Conservation (phyloP, 768 basidiomycete species). For the Russula sp. region DNA sequence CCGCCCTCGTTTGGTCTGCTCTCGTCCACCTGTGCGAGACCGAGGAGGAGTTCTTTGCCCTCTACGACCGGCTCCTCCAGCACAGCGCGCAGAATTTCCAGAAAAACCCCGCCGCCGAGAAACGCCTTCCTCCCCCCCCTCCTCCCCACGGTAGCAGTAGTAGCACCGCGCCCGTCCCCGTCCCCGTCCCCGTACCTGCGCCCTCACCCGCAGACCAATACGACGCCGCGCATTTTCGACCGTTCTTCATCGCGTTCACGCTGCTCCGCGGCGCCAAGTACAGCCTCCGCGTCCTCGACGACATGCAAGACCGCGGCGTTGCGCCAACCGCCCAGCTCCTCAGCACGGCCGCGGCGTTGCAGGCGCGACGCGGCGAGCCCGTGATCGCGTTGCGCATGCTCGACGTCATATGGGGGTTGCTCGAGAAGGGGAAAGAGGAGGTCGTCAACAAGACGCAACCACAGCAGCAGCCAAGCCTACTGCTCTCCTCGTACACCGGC, state of each 20-base stretch:
- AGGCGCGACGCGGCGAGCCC: constrained; percentile 35
- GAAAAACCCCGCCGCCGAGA: background rate
- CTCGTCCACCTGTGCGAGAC: constrained; percentile 24
- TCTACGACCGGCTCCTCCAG: constrained; percentile 40
- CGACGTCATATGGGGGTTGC: background rate
- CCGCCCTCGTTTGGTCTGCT: constrained; percentile 32
- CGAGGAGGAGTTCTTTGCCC: constrained; percentile 25
- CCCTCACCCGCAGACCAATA: constrained; percentile 16
- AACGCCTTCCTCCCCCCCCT: background rate
- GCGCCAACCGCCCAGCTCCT: constrained; percentile 41
- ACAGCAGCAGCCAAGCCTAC: background rate
- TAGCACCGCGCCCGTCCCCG: background rate
- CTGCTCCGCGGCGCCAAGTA: constrained; percentile 26
- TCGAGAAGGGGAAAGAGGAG: background rate
- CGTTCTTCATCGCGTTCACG: constrained; percentile 43
- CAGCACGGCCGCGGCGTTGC: constrained; percentile 42
- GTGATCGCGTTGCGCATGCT: constrained; percentile 36
- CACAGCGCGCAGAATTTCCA: background rate
- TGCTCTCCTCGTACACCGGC: background rate
- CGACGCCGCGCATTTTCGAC: constrained; percentile 41
- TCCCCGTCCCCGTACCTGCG: no score
- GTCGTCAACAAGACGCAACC: no score
- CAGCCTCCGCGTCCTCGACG: constrained; percentile 38
- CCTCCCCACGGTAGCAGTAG: background rate
- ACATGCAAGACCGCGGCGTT: constrained; percentile 45